Base-by-base conservation (phyloP, 768 basidiomycete genomes). In the Leccinellum rugosiceps region DNA sequence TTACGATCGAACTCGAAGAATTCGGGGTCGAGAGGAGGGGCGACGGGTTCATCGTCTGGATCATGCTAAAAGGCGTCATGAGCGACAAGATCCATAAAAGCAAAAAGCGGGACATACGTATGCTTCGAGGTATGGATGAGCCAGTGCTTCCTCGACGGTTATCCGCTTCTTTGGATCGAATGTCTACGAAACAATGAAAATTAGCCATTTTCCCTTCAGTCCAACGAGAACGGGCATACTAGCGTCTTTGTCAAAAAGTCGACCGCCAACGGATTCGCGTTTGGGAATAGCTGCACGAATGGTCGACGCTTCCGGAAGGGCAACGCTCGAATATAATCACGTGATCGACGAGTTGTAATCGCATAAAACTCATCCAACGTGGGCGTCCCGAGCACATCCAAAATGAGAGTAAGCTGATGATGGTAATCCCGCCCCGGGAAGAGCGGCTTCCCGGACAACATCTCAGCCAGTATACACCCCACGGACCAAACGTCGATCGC, bases 161-260 rank as follows among this genome's bases (percentile, higher is more conserved):
- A 94, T 87, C 46, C 97, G 88, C 72, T 95, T 97, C 80, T 94
- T 95, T 23, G 97, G 96, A 74, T 97, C 95, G 74, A 98, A 99
- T 1, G 97, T 96, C 90, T 90, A 63, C 47, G 49, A 51, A 30
- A 53, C 28, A 51, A 28, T 34, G 15, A 50, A 53, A 7, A 30
- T 63, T 14, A 55, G 19, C 15, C 5, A 4, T 28, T 11, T 21
- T 21, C 30, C 17, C 8, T 5, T 6, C 10, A 25, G 11, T 21
- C n/a, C 19, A 15, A 26, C 13, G 23, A 14, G 5, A n/a, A 9
- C 4, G 19, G 11, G 71, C 79, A 51, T 66, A 88, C 90, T 76
- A 98, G 74, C 35, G 91, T 93, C 73, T 86, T 87, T n/a, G 88
- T 87, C 64, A 95, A 75, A 73, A 88, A 88, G 67, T 88, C 86